These are phyloP conservation scores for Candida tropicalis DNA, from an alignment of 1,139 yeast genomes.

Conservation along the genomic window DNA sequence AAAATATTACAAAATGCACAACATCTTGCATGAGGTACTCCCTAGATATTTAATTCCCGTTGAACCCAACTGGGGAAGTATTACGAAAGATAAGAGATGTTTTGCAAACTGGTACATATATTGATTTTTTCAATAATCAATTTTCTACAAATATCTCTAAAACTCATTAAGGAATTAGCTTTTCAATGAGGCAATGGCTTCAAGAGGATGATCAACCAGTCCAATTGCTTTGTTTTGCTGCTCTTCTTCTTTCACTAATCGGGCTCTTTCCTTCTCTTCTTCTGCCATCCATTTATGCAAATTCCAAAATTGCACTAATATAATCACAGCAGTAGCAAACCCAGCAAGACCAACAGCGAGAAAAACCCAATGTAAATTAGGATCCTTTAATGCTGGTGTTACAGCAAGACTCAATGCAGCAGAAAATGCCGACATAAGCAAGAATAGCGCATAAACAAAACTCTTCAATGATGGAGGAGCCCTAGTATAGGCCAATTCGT, in stretches of 20 bases:
- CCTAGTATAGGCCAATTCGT: slow-evolving; percentile 71
- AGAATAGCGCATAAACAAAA: slow-evolving; percentile 66
- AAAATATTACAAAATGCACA: too few species aligned
- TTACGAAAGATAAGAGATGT: too few species aligned
- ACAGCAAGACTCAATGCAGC: slow-evolving; percentile 61
- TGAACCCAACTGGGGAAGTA: too few species aligned
- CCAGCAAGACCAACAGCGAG: slow-evolving; percentile 54
- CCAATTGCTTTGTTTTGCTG: too few species aligned
- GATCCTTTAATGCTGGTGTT: slow-evolving; percentile 56
- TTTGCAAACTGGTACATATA: not conserved
- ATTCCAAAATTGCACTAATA: slow-evolving; percentile 52
- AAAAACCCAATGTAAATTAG: slow-evolving; percentile 57
- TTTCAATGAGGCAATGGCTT: not conserved
- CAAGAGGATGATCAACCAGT: not conserved
- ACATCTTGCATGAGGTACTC: too few species aligned
- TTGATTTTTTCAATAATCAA: too few species aligned
- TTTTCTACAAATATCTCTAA: too few species aligned
- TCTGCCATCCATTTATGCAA: slow-evolving; percentile 54
- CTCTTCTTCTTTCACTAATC: slow-evolving; percentile 16
- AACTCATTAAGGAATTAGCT: not conserved
- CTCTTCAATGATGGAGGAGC: slow-evolving; percentile 71
- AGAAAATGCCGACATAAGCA: slow-evolving; percentile 60
- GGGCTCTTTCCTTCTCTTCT: slow-evolving; percentile 37
- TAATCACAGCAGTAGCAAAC: slow-evolving; percentile 40
- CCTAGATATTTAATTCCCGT: too few species aligned